phyloP scores from a whole-genome alignment of 345 rosid genomes.

The Isatis tinctoria region DNA sequence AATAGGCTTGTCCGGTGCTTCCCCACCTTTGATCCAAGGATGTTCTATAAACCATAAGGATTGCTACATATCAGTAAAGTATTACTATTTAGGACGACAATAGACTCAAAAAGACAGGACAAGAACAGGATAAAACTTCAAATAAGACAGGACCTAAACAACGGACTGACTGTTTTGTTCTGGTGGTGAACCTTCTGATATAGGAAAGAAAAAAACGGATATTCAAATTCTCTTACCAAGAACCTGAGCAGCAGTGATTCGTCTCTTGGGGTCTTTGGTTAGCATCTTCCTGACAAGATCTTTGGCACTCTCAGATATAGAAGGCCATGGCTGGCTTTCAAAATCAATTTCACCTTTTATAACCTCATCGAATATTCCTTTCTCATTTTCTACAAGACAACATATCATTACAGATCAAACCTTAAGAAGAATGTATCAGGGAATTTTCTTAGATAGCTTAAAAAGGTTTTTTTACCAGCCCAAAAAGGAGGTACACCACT shows the following conservation, averaged over 20 bases:
- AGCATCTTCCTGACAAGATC: constrained; percentile 86
- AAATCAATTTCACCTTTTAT: constrained; percentile 74
- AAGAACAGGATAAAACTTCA: not conserved
- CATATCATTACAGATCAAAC: not conserved
- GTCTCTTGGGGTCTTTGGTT: constrained; percentile 64
- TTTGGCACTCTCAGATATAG: constrained; percentile 81
- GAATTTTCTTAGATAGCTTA: not conserved
- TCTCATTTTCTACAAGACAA: constrained; percentile 60
- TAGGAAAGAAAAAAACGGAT: not conserved
- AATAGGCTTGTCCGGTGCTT: constrained; percentile 86
- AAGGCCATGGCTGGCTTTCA: constrained; percentile 76
- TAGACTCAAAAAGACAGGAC: not conserved
- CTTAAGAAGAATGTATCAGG: not conserved
- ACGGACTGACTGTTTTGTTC: not conserved
- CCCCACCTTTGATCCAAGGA: constrained; percentile 91
- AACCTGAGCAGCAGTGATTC: constrained; percentile 73
- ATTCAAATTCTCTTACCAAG: constrained; percentile 53
- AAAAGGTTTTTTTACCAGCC: constrained; percentile 58
- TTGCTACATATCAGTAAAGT: constrained; percentile 25
- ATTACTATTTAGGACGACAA: constrained; percentile 14
- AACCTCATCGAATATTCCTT: constrained; percentile 78
- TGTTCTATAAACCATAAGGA: constrained; percentile 49
- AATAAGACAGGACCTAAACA: not conserved
- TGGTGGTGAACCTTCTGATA: not conserved
- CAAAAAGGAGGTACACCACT: constrained; percentile 96